Base-by-base conservation (phyloP, 129 eudicot genomes). In the Arctium minus region DNA sequence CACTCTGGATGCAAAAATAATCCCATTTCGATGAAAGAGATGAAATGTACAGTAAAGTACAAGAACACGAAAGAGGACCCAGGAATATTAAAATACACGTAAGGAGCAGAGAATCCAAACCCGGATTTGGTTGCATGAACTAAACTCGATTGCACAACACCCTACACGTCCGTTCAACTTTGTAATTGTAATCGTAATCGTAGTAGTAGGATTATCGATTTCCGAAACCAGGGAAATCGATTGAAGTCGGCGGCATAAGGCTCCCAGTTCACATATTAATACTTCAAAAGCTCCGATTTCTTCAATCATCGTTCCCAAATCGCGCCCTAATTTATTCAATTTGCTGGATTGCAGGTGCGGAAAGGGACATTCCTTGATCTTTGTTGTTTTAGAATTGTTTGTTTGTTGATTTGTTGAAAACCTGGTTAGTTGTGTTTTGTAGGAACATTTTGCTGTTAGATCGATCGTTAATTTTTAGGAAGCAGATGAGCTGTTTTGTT, bases 111-210 rank as follows among this genome's bases (percentile, higher is more conserved):
- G 35, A 67, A 88, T 90, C 87, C 17, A 31, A 87, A 84, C 92
- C 94, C 94, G 94, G 97, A 89, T 79, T 83, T 85, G 82, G 78
- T 79, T 31, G 44, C 77, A 72, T 48, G 75, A 60, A 84, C 69
- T 82, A 35, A 92, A 90, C 81, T 90, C 81, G 83, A 92, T 82
- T 89, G 73, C 35, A 89, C 76, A 73, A 85, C 27, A 80, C 77
- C 78, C 56, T 72, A 82, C 81, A 78, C 86, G 89, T 87, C 89
- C 94, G 92, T 88, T 81, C 70, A 89, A 42, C 79, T 42, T 85
- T 73, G 88, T 65, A 72, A 70, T 60, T 73, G 77, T 35, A 22
- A 22, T 22, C 27, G 77, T 35, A 22, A 22, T 22, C 27, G 27
- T 22, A 22, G 27, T 22, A 70, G 79, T 82, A 50, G 50, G 86